Evolutionary conservation across 179 eudicot species (phyloP).

Genomic region (Sideroxylon spinosum): DNA sequence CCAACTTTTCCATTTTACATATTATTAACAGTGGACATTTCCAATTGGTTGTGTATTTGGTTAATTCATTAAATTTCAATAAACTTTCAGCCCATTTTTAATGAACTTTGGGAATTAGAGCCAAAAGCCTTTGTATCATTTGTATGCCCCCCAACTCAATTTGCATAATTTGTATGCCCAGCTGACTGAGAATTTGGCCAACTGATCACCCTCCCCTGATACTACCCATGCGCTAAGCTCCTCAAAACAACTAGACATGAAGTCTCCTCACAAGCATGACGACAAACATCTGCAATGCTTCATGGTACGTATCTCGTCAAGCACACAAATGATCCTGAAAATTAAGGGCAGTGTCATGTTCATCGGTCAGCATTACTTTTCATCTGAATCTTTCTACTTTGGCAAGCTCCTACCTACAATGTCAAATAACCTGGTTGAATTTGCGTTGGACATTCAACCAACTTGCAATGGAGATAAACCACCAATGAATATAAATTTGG

Average conservation of each 20-base stretch:
- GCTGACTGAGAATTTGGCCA: not conserved
- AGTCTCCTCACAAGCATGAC: constrained; percentile 2
- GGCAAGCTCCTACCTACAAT: not conserved
- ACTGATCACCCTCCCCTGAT: not conserved
- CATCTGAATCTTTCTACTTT: not conserved
- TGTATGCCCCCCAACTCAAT: not conserved
- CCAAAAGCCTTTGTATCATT: not conserved
- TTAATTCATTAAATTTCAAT: not conserved
- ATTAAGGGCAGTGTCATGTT: not conserved
- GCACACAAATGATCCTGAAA: not conserved
- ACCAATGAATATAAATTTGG: not conserved
- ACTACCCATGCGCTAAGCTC: not conserved
- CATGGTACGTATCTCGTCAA: not conserved
- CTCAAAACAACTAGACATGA: not conserved
- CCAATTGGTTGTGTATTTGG: not conserved
- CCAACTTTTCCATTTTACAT: too few species aligned
- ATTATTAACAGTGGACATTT: not conserved
- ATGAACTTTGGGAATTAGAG: not conserved
- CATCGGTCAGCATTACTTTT: not conserved
- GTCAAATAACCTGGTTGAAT: not conserved
- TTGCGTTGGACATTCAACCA: too few species aligned
- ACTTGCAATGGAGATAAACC: not conserved
- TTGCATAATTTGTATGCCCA: not conserved
- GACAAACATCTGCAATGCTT: constrained; percentile 8
- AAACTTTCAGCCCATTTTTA: not conserved